phyloP scores from a whole-genome alignment of 441 rosid species.

The Lepidium campestre region DNA sequence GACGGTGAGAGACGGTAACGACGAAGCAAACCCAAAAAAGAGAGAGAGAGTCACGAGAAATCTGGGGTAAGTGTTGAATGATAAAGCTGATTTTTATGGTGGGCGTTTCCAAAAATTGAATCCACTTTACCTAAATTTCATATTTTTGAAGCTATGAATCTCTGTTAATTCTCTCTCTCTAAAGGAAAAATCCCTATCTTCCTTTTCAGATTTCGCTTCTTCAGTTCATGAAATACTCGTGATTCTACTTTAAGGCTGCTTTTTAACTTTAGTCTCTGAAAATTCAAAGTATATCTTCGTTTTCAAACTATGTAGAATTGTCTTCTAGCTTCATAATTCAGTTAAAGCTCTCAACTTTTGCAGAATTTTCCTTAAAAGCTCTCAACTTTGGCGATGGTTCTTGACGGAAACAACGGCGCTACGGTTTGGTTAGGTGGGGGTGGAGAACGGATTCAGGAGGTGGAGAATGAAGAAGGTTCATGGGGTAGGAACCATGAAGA shows the following conservation, averaged over 20 bases:
- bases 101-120: slow-evolving; percentile 17
- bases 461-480: slow-evolving; percentile 35
- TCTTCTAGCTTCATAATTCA: no score
- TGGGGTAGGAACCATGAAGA: slow-evolving; percentile 47
- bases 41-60: slow-evolving; percentile 27
- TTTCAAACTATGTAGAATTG: not conserved
- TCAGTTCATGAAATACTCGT: slow-evolving; percentile 30
- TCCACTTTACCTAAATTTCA: not conserved
- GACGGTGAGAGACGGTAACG: slow-evolving; percentile 31
- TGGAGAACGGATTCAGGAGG: slow-evolving; percentile 35
- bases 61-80: slow-evolving; percentile 25
- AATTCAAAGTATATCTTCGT: slow-evolving; percentile 20
- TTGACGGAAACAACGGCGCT: slow-evolving; percentile 51
- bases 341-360: no score
- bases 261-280: not conserved
- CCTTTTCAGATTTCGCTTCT: slow-evolving; percentile 24
- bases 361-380: not conserved
- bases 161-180: slow-evolving; percentile 26
- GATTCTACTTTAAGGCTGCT: slow-evolving; percentile 29
- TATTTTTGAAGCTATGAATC: slow-evolving; percentile 9
- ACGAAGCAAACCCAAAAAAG: not conserved
- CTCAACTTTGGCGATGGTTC: slow-evolving; percentile 40
- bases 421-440: slow-evolving; percentile 53
- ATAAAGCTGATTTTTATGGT: not conserved
- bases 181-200: not conserved